phyloP scores from a whole-genome alignment of 2,329 filamentous ascomycete species.

The Alternaria sp. region DNA sequence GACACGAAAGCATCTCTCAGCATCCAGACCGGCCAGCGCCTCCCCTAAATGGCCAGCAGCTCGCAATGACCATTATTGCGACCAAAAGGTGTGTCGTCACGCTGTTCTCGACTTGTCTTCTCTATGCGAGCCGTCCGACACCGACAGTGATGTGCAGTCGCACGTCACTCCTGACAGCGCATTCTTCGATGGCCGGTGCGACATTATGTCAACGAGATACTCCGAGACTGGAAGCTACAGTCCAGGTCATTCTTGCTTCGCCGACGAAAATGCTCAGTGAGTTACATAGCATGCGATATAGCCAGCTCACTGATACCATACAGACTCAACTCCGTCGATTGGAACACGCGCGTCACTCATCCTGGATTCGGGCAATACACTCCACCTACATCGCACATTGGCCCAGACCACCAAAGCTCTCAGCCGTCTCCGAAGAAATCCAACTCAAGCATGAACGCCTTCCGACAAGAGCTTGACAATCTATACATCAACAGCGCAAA shows the following conservation, averaged over 20 bases:
- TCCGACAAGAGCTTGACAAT: neutral
- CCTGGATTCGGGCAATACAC: neutral
- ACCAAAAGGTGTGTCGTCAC: constrained; percentile 2
- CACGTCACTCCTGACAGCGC: neutral
- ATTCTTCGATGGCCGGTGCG: neutral
- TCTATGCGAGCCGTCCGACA: neutral
- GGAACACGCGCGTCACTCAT: neutral
- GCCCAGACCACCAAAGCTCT: neutral
- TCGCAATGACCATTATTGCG: constrained; percentile 7
- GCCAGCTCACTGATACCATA: neutral
- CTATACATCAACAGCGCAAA: neutral
- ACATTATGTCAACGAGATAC: neutral
- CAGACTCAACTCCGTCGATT: neutral
- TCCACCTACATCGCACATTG: neutral
- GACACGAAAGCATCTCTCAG: neutral
- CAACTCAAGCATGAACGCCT: neutral
- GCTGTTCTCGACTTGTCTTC: neutral
- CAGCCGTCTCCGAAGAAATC: neutral
- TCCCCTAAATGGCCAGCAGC: constrained; percentile 5
- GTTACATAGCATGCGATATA: neutral
- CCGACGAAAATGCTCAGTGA: neutral
- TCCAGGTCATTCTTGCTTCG: neutral
- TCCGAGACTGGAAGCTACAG: neutral
- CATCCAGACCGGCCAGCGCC: too few species aligned
- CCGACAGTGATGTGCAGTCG: neutral